These are phyloP conservation scores for Solanum aculeatissimum DNA, from an alignment of 305 asterid species.

Conservation along the genomic window DNA sequence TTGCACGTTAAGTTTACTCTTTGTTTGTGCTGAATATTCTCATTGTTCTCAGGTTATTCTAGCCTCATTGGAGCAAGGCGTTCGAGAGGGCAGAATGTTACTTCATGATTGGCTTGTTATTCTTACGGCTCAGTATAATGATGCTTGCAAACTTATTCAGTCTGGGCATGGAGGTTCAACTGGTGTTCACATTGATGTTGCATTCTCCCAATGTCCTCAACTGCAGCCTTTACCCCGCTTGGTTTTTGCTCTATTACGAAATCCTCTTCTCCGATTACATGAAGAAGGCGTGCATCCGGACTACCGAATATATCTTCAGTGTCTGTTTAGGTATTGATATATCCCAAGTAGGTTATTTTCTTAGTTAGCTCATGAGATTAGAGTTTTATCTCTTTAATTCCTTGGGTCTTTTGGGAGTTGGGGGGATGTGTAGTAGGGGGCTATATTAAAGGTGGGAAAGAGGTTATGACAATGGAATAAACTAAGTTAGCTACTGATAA, in stretches of 20 bases:
- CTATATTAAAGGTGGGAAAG: not conserved
- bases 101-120: slow-evolving; percentile 98
- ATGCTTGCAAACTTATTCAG: slow-evolving; percentile 60
- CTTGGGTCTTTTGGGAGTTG: not conserved
- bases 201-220: slow-evolving; percentile 93
- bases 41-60: slow-evolving; percentile 59
- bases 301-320: slow-evolving; percentile 87
- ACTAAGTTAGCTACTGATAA: not conserved
- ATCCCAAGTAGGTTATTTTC: not conserved
- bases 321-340: slow-evolving; percentile 74
- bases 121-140: slow-evolving; percentile 86
- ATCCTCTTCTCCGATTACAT: slow-evolving; percentile 92
- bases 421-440: not conserved
- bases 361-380: not conserved
- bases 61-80: slow-evolving; percentile 89
- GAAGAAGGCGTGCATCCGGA: slow-evolving; percentile 99
- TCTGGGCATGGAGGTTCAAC: slow-evolving; percentile 46
- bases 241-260: slow-evolving; percentile 82
- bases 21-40: slow-evolving; percentile 1
- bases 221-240: slow-evolving; percentile 83
- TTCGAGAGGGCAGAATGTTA: slow-evolving; percentile 84
- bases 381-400: not conserved
- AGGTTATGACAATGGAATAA: not conserved
- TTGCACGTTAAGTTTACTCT: not conserved
- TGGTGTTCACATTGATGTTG: slow-evolving; percentile 50